phyloP scores from a whole-genome alignment of 176 grass and related monocot species.

The Secale cereale region DNA sequence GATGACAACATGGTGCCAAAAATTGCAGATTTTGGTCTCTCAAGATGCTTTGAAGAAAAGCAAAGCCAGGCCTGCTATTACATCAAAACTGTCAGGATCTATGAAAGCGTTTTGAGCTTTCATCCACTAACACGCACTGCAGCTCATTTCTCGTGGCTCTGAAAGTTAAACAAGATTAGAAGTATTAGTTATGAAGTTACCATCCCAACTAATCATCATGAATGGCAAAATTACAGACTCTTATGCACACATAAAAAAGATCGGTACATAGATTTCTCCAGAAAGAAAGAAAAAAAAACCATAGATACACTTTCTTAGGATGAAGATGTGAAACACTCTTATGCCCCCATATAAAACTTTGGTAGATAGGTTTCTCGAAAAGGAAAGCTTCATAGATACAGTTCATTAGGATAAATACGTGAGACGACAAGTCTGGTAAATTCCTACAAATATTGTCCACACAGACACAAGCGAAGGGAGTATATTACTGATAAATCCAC shows the following conservation, averaged over 20 bases:
- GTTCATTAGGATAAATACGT: neutral
- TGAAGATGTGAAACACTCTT: neutral
- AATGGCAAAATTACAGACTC: neutral
- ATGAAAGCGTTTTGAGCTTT: neutral
- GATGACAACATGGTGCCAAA: slow-evolving; percentile 23
- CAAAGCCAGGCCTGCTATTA: neutral
- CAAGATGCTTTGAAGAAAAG: slow-evolving; percentile 10
- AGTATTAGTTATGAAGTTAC: neutral
- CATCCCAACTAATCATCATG: neutral
- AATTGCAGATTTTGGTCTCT: slow-evolving; percentile 24
- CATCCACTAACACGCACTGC: neutral
- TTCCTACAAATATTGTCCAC: neutral
- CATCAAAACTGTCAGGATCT: neutral
- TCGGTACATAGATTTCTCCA: neutral
- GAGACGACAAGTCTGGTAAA: neutral
- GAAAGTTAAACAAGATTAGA: neutral
- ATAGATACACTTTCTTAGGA: neutral
- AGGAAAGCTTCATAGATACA: no score
- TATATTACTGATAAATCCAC: neutral
- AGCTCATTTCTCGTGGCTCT: neutral
- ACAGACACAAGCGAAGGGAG: neutral
- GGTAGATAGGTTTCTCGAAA: neutral
- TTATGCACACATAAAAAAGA: neutral
- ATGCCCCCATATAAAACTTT: neutral
- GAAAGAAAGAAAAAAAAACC: neutral